Evolutionary conservation across 108 stramenopile species (phyloP).

Genomic region (Nannochloropsis salina): DNA sequence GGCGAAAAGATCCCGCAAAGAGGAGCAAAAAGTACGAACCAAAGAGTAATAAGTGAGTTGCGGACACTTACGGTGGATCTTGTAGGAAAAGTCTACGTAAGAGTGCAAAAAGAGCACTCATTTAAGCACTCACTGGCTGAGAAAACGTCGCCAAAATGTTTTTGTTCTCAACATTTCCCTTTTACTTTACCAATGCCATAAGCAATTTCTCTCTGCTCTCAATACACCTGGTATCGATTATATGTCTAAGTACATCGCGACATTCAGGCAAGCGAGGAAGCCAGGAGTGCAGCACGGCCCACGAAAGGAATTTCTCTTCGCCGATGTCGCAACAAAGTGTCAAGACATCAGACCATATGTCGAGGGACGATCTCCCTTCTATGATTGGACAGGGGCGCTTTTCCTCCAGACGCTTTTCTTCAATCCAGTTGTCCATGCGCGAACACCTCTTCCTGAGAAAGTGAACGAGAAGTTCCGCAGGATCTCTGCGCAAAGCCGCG

Average conservation of each 20-base stretch:
- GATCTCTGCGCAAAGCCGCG: background rate
- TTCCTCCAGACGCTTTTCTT: background rate
- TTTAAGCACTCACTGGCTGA: too few species aligned
- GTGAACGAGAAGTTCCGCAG: background rate
- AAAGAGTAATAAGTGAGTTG: too few species aligned
- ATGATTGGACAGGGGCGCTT: background rate
- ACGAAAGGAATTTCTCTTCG: background rate
- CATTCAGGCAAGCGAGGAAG: background rate
- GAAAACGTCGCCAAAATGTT: background rate
- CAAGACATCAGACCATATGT: background rate
- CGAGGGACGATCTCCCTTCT: too few species aligned
- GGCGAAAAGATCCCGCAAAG: too few species aligned
- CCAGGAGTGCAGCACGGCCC: constrained; percentile 8
- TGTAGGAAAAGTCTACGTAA: too few species aligned
- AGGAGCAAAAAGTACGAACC: too few species aligned
- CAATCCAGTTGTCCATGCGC: background rate
- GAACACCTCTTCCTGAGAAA: background rate
- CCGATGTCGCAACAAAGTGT: background rate
- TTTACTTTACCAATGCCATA: background rate
- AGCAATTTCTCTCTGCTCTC: background rate
- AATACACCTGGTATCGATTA: background rate
- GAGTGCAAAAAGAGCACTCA: too few species aligned
- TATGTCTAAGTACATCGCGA: background rate
- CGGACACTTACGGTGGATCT: too few species aligned
- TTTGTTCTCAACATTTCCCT: background rate